phyloP scores from a whole-genome alignment of 2,329 filamentous ascomycete species.

The Decorospora gaudefroyi region DNA sequence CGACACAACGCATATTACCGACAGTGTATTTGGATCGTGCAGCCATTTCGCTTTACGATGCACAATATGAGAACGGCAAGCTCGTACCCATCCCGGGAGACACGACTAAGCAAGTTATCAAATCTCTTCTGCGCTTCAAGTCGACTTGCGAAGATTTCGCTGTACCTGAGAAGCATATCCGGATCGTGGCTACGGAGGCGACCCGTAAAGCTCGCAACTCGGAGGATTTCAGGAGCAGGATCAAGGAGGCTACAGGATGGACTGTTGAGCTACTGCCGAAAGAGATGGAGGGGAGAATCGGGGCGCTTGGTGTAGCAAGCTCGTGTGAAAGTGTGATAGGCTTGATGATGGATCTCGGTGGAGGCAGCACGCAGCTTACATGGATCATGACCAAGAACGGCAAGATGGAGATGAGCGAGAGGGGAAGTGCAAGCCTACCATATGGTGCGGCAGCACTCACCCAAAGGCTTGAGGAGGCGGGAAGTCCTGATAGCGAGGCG shows the following conservation, averaged over 20 bases:
- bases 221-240: slow-evolving; percentile 66
- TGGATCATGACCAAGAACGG: slow-evolving; percentile 64
- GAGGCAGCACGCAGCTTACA: slow-evolving; percentile 71
- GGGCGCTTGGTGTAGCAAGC: slow-evolving; percentile 81
- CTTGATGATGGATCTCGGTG: slow-evolving; percentile 84
- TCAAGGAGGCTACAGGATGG: slow-evolving; percentile 67
- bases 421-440: slow-evolving; percentile 67
- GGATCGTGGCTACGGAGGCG: slow-evolving; percentile 84
- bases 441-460: slow-evolving; percentile 71
- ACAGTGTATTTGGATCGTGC: slow-evolving; percentile 79
- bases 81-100: slow-evolving; percentile 58
- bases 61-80: slow-evolving; percentile 58
- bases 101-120: slow-evolving; percentile 69
- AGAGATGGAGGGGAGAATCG: slow-evolving; percentile 79
- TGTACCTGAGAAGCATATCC: slow-evolving; percentile 67
- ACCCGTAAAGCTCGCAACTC: slow-evolving; percentile 81
- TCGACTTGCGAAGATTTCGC: slow-evolving; percentile 70
- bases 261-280: slow-evolving; percentile 74
- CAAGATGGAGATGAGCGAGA: slow-evolving; percentile 43
- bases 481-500: slow-evolving; percentile 49
- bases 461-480: slow-evolving; percentile 53
- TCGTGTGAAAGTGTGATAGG: slow-evolving; percentile 72
- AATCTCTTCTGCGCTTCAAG: slow-evolving; percentile 71
- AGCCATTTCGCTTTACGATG: slow-evolving; percentile 85
- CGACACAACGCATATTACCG: slow-evolving; percentile 70